phyloP scores from a whole-genome alignment of 495 filamentous ascomycete species.

The Echria macrotheca region DNA sequence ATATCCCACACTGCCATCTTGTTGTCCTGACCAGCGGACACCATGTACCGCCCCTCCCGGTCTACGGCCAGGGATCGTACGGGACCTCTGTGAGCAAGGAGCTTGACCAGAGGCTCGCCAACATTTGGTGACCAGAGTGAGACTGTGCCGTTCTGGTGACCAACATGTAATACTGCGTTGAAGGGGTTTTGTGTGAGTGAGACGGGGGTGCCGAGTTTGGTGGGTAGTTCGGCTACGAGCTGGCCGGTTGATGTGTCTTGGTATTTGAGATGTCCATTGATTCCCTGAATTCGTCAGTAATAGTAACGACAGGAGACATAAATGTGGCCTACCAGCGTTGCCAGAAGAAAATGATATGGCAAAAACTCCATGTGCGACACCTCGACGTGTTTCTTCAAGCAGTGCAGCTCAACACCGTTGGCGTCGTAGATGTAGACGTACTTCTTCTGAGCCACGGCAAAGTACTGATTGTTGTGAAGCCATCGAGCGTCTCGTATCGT shows the following conservation, averaged over 20 bases:
- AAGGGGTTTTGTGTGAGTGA: constrained; percentile 79
- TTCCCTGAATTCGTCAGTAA: constrained; percentile 52
- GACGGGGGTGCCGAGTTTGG: constrained; percentile 76
- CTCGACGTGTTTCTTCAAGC: constrained; percentile 81
- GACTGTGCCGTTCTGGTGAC: constrained; percentile 91
- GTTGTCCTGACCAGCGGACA: constrained; percentile 81
- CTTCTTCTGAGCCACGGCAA: constrained; percentile 98
- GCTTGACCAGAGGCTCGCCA: constrained; percentile 78
- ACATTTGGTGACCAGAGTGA: constrained; percentile 96
- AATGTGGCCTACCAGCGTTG: constrained; percentile 60
- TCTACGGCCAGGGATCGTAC: constrained; percentile 83
- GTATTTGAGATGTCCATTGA: constrained; percentile 82
- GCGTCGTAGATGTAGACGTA: constrained; percentile 88
- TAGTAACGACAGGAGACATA: neutral
- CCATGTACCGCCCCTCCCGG: constrained; percentile 90
- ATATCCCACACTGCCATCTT: constrained; percentile 97
- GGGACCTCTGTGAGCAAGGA: constrained; percentile 92
- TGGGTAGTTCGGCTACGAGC: constrained; percentile 75
- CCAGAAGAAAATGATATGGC: constrained; percentile 91
- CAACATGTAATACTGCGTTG: constrained; percentile 86
- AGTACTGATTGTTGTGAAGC: constrained; percentile 93
- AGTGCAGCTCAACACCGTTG: constrained; percentile 84
- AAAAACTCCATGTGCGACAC: constrained; percentile 94
- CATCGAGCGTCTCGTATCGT: constrained; percentile 85
- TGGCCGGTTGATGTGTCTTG: constrained; percentile 92